These are phyloP conservation scores for Citrus reticulata DNA, from an alignment of 345 rosid species.

Conservation along the genomic window DNA sequence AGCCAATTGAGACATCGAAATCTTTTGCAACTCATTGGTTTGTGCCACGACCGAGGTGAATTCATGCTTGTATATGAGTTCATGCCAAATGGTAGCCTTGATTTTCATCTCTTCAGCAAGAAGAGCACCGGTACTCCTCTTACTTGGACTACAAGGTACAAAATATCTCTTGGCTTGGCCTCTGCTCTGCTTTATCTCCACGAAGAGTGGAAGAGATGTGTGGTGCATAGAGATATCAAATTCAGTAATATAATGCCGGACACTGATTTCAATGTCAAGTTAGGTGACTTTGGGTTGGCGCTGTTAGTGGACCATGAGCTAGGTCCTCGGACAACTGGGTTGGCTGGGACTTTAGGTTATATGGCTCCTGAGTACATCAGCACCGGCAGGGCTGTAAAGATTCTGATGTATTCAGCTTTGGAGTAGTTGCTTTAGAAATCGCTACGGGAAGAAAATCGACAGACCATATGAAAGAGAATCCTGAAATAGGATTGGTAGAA, in stretches of 20 bases:
- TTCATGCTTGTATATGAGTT: constrained; percentile 61
- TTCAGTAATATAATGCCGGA: constrained; percentile 51
- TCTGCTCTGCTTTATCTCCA: constrained; percentile 56
- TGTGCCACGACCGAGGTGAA: constrained; percentile 26
- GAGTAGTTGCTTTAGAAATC: constrained; percentile 18
- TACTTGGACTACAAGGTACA: constrained; percentile 41
- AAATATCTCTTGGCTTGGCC: constrained; percentile 45
- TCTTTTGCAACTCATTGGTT: constrained; percentile 4
- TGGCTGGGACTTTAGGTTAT: constrained; percentile 55
- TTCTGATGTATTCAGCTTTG: constrained; percentile 17
- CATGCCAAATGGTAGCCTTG: constrained; percentile 70
- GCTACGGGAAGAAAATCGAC: constrained; percentile 16
- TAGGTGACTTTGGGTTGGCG: constrained; percentile 10
- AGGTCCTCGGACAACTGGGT: constrained; percentile 37
- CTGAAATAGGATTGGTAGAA: neutral
- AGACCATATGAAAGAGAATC: neutral
- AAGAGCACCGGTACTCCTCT: constrained; percentile 13
- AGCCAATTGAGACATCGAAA: constrained; percentile 8
- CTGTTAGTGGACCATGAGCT: constrained; percentile 14
- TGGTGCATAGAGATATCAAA: constrained; percentile 60
- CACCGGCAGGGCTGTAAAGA: constrained; percentile 5
- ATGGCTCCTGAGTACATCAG: constrained; percentile 15
- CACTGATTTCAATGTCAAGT: neutral
- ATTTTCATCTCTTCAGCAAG: constrained; percentile 45
- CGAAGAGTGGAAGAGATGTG: constrained; percentile 64